Percentiles rank a stretch among this genome's conserved stretches.
phyloP scores from a whole-genome alignment of 75 land plant genomes.

The Pseudotsuga menziesii region DNA sequence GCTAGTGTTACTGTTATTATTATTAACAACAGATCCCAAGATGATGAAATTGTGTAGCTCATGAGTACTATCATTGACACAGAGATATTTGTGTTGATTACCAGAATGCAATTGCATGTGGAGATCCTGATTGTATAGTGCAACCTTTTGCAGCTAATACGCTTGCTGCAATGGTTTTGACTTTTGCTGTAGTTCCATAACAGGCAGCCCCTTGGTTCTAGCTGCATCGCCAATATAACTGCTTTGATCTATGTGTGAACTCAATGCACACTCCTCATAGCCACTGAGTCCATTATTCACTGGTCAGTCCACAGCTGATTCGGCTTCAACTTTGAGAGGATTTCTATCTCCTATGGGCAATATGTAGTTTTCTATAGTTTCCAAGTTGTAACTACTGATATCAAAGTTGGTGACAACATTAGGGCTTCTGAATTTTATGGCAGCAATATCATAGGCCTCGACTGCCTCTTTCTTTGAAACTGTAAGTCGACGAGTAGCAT shows the following conservation, averaged over 20 bases:
- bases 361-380: conserved; percentile 16
- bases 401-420: conserved; percentile 57
- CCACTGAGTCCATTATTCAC: no score
- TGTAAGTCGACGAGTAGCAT: no score
- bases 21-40: conserved; percentile 1
- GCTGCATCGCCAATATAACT: background rate
- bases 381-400: conserved; percentile 39
- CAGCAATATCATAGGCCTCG: conserved; percentile 59
- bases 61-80: background rate
- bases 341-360: conserved; percentile 6
- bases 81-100: conserved; percentile 6
- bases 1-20: no score
- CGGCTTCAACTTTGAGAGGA: no score
- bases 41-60: conserved; percentile 5
- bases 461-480: conserved; percentile 58
- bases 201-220: background rate
- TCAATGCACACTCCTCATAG: no score
- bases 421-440: no score
- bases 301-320: background rate
- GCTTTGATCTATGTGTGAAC: background rate
- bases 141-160: background rate
- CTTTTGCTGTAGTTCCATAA: background rate
- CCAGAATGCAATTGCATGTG: background rate
- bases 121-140: background rate
- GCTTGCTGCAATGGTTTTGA: background rate